Evolutionary conservation across 768 basidiomycete species (phyloP), one percentile per base, ranked within the genome.

Genomic region (Neoboletus subvelutipes): DNA sequence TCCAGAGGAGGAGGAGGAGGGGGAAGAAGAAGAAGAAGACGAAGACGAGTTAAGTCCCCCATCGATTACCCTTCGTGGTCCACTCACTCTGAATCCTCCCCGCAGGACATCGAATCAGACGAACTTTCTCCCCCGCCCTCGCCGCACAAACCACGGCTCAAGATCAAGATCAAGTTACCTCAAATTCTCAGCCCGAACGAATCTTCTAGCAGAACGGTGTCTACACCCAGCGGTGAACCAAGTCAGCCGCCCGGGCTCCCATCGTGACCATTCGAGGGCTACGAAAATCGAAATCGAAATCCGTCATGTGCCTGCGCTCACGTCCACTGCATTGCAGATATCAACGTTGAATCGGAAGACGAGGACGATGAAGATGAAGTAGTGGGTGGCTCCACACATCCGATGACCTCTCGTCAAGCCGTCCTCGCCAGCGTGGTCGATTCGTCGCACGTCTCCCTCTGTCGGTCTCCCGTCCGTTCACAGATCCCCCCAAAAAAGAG

Each of bases 91-190:
- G n/a, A n/a, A n/a, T n/a, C n/a, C n/a, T n/a, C n/a, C 15, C 1
- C 18, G 11, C 52, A 73, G 73, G 72, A 74, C 51, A 51, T 68
- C 15, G 75, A 76, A 31, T 70, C 66, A 5, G 74, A 75, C 41
- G 74, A 73, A 15, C 65, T 65, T 5, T 68, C 74, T 4, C 71
- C 73, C 13, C 69, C 74, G n/a, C 65, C 70, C 10, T 66, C 47
- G 0, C 66, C 67, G 2, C 66, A 69, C 31, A 71, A 76, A 63
- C 78, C 80, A 4, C 75, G 79, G 7, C 77, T 87, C 22, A 85
- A 82, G 62, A 87, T 87, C 64, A 86, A 80, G 67, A 75, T 86
- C 45, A 87, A 83, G 63, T 67, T 86, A 6, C 81, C 83, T 15
- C 69, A 70, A 46, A 61, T 64, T 11, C 71, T 75, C 22, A 74